Evolutionary conservation across 441 rosid species (phyloP).

Genomic region (Syzygium malaccense): DNA sequence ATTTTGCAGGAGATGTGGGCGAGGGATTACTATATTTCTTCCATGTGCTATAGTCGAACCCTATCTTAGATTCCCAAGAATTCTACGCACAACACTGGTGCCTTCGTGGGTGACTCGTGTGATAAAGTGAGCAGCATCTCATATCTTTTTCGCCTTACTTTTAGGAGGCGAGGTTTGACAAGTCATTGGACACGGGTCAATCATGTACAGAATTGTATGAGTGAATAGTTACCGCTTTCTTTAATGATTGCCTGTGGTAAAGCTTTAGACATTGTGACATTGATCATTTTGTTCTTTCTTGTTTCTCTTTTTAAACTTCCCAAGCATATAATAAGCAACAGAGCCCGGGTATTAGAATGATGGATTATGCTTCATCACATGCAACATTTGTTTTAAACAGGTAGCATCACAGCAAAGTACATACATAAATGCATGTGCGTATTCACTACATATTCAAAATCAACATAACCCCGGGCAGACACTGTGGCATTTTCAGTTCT

Average conservation of each 20-base stretch:
- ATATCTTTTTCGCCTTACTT: background rate
- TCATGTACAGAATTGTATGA: background rate
- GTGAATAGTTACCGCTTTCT: background rate
- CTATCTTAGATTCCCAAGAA: background rate
- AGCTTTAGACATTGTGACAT: background rate
- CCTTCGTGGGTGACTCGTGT: background rate
- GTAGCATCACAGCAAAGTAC: background rate
- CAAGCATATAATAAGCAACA: background rate
- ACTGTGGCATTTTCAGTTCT: background rate
- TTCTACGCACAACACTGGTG: background rate
- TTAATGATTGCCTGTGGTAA: background rate
- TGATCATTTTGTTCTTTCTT: background rate
- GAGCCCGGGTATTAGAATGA: background rate
- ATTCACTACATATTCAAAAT: background rate
- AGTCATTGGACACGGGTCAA: background rate
- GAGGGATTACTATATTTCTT: conserved; percentile 8
- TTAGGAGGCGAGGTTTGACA: background rate
- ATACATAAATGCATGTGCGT: background rate
- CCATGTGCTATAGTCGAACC: conserved; percentile 8
- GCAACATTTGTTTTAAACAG: background rate
- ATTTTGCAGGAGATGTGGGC: conserved; percentile 12
- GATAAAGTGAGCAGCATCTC: background rate
- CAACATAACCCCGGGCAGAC: background rate
- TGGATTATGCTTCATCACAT: background rate
- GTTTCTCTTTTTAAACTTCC: background rate